Base-by-base conservation (phyloP, 768 basidiomycete species). In the Krasilnikovozyma curviuscula region DNA sequence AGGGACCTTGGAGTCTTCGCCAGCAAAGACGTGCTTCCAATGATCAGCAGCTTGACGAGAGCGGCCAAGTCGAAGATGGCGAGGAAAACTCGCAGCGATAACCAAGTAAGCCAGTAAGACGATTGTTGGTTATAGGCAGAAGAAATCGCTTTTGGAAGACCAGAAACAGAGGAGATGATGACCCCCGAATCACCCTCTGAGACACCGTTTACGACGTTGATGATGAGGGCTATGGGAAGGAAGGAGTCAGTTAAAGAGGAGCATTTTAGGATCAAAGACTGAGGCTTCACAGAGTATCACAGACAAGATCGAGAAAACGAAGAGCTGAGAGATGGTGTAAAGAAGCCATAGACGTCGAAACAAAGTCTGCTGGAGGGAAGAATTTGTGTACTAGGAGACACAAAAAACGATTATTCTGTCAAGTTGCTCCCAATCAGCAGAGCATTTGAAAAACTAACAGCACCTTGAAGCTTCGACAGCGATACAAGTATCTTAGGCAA, bases 71-170 rank as follows among this genome's bases (percentile, higher is more conserved):
- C 44, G 32, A 33, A 45, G 32, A 45, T 34, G 5, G 44, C 44
- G 32, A 45, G 44, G 33, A 45, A 45, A 3, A 32, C 44, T n/a
- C 44, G 3, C 44, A 45, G 24, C 6, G 44, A 35, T 35, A 45
- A 25, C 44, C 44, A 45, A 2, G 44, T 33, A 12, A 45, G 13
- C 44, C 44, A 45, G 32, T 34, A 45, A 18, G 6, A 16, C 5
- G 44, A 33, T n/a, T 45, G 44, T 6, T 32, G 21, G 12, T 34
- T 32, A 25, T 45, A 45, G 32, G 31, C 32, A 6, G 21, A 21
- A 1, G 44, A 33, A 27, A 45, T 35, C 2, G 44, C 44, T 1
- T 19, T n/a, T 21, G 44, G 44, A 10, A 45, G 32, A 7, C 27
- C 32, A 1, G 19, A 14, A 25, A 45, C 3, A 21, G 14, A 16